Base-by-base conservation (phyloP, 371 early-diverging fungal genomes). In the Apophysomyces ossiformis region DNA sequence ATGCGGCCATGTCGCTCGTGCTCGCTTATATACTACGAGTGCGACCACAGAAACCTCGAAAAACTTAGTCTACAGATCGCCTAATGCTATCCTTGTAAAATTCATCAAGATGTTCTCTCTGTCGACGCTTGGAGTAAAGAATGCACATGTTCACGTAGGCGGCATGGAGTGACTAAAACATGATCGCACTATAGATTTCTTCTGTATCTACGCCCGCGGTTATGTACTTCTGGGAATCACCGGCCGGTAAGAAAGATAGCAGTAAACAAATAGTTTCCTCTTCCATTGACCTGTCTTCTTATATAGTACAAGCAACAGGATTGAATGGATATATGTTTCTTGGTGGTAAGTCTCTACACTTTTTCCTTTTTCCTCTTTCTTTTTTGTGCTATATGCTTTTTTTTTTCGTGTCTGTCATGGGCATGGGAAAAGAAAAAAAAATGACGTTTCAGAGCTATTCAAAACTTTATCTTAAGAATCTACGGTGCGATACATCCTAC, bases 181-280 rank as follows among this genome's bases (percentile, higher is more conserved):
- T n/a, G 16, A 50, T 63, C 50, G 39, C 12, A 13, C 11, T 8
- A 38, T 69, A 82, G 83, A 70, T 75, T 37, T 76, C 83, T 13
- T 75, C 77, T 18, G 13, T 76, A 26, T 69, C 81, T 1, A 72
- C 83, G 9, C 81, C 81, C 13, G 69, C 75, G 5, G 58, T 83
- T 5, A 61, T 79, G 66, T 77, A 76, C 63, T 78, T 80, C 43
- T 83, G 81, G 83, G 72, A 79, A 15, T 69, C 65, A 1, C 79
- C 80, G 37, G 81, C 76, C 58, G 75, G 83, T 82, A 74, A 65
- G 47, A 15, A 15, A 18, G 4, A 45, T 4, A 57, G 37, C 16
- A 46, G 26, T 47, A 50, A 5, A 57, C 7, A 41, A 7, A 38
- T 54, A 8, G 38, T 37, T 37, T 15, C 35, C 7, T 12, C 59